These are phyloP conservation scores for Carallia brachiata DNA, from an alignment of 345 rosid genomes.

Conservation along the genomic window DNA sequence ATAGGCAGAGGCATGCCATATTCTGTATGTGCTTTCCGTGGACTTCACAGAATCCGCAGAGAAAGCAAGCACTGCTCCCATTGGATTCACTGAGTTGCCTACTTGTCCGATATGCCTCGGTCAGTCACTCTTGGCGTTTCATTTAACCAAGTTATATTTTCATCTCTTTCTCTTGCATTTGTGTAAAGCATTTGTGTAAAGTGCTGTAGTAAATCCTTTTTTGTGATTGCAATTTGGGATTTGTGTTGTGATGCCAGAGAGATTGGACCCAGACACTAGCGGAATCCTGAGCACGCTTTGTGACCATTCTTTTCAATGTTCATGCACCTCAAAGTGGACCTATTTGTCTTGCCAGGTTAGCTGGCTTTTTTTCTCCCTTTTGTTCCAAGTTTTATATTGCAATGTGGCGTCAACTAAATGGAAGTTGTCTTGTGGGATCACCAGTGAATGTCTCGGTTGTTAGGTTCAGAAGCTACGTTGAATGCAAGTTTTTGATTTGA, in stretches of 20 bases:
- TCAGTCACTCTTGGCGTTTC: constrained; percentile 19
- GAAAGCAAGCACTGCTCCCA: constrained; percentile 61
- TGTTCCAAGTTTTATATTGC: not conserved
- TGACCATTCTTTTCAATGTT: constrained; percentile 95
- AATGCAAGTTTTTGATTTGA: not conserved
- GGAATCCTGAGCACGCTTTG: constrained; percentile 80
- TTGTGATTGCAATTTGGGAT: not conserved
- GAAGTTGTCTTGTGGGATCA: too few species aligned
- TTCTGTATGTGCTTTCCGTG: constrained; percentile 56
- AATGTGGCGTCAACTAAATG: not conserved
- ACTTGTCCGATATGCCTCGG: constrained; percentile 93
- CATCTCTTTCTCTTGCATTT: too few species aligned
- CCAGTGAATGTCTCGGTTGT: not conserved
- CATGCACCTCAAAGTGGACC: constrained; percentile 94
- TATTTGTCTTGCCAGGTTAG: constrained; percentile 85
- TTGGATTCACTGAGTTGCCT: constrained; percentile 75
- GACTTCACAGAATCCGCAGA: constrained; percentile 65
- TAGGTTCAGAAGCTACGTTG: not conserved
- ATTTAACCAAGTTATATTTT: too few species aligned
- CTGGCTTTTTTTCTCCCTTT: not conserved
- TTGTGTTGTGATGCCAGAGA: constrained; percentile 43
- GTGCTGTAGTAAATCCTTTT: not conserved
- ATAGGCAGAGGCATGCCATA: constrained; percentile 90
- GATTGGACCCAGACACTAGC: constrained; percentile 90
- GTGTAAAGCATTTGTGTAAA: not conserved